Percentiles rank a stretch among this genome's conserved stretches.
These are phyloP conservation scores for Saccharomyces mikatae DNA, from an alignment of 805 yeast species.

Conservation along the genomic window DNA sequence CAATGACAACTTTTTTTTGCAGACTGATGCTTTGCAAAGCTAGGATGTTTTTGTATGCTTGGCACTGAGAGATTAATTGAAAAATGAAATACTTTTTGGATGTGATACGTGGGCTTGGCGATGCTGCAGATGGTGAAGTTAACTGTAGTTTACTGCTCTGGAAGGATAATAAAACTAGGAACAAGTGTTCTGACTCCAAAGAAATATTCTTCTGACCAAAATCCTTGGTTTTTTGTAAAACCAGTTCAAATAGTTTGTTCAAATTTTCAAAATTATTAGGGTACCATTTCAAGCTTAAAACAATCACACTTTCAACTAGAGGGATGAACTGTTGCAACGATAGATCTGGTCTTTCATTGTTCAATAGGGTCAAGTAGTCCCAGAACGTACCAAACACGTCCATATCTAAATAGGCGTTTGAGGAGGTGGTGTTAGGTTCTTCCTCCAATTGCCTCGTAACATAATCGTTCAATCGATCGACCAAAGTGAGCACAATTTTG, in stretches of 20 bases:
- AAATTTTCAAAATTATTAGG: slow-evolving; percentile 52
- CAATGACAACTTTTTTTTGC: slow-evolving; percentile 51
- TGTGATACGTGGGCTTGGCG: neutral
- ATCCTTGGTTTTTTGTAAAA: slow-evolving; percentile 35
- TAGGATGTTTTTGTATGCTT: slow-evolving; percentile 17
- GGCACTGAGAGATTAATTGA: slow-evolving; percentile 18
- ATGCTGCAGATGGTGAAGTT: neutral
- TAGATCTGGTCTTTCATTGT: slow-evolving; percentile 54
- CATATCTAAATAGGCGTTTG: slow-evolving; percentile 7
- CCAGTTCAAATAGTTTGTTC: slow-evolving; percentile 52
- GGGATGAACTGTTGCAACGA: slow-evolving; percentile 57
- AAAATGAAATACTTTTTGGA: slow-evolving; percentile 8
- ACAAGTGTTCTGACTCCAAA: neutral
- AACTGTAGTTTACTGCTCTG: neutral
- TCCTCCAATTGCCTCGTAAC: slow-evolving; percentile 8
- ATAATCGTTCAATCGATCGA: slow-evolving; percentile 47
- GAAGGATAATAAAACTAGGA: neutral
- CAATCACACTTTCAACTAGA: slow-evolving; percentile 57
- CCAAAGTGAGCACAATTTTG: slow-evolving; percentile 58
- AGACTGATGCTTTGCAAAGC: slow-evolving; percentile 20
- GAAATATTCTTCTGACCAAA: slow-evolving; percentile 11
- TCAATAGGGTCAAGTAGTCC: slow-evolving; percentile 37
- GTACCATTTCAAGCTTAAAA: slow-evolving; percentile 58
- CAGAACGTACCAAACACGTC: slow-evolving; percentile 58
- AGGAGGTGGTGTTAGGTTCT: neutral